These are phyloP conservation scores for Trichoderma koningiopsis DNA, from an alignment of 2,329 filamentous ascomycete genomes.

Conservation along the genomic window DNA sequence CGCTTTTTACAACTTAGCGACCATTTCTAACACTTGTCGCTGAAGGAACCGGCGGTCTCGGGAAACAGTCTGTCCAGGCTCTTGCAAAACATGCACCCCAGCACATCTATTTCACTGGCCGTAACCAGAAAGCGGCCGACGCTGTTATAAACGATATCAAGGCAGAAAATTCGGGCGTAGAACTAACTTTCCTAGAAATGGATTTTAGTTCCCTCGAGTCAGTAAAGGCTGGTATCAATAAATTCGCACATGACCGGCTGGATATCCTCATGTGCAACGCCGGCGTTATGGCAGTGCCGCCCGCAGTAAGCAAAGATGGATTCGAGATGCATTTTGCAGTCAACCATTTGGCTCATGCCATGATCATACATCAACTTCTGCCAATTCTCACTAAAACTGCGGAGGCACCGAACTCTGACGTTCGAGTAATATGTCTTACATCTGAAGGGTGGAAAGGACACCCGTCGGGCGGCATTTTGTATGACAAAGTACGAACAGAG, in stretches of 20 bases:
- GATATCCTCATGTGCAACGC: constrained; percentile 53
- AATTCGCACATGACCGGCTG: constrained; percentile 42
- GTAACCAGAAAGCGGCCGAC: constrained; percentile 37
- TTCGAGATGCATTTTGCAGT: constrained; percentile 54
- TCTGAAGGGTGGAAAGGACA: constrained; percentile 35
- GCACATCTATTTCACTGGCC: constrained; percentile 36
- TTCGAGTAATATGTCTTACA: constrained; percentile 34
- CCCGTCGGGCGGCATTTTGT: constrained; percentile 34
- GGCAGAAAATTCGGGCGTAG: constrained; percentile 40
- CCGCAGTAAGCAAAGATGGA: constrained; percentile 45
- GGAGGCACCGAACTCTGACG: constrained; percentile 29
- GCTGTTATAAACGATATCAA: background rate
- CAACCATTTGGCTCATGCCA: constrained; percentile 54
- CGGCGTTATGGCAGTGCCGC: constrained; percentile 45
- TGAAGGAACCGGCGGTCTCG: constrained; percentile 57
- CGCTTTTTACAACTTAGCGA: background rate
- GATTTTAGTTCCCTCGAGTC: constrained; percentile 6
- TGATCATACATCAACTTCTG: constrained; percentile 45
- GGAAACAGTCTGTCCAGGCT: constrained; percentile 50
- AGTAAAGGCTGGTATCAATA: constrained; percentile 44
- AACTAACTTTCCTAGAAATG: constrained; percentile 43
- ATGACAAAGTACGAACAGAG: constrained; percentile 35
- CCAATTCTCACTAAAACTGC: constrained; percentile 37
- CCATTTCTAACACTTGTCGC: background rate
- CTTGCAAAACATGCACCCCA: constrained; percentile 29